A percentile compares a stretch with the other conserved stretches of the same genome.
phyloP scores from a whole-genome alignment of 192 early-diverging fungal species.

The Backusella parvicylindrica region DNA sequence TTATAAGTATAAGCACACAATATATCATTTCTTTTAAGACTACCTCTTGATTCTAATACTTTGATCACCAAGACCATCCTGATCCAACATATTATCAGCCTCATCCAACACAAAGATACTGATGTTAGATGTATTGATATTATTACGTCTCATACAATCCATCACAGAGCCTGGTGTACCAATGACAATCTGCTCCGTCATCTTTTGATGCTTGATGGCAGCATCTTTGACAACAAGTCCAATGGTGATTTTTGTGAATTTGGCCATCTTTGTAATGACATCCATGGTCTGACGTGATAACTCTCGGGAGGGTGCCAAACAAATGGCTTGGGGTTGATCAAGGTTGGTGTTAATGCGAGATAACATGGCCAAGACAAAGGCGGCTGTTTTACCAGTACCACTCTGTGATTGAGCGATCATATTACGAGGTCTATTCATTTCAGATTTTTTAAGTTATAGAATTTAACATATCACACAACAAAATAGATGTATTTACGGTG shows the following conservation, averaged over 20 bases:
- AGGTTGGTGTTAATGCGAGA: constrained; percentile 65
- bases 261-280: constrained; percentile 86
- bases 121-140: constrained; percentile 56
- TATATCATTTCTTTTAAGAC: constrained; percentile 15
- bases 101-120: constrained; percentile 94
- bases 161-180: constrained; percentile 92
- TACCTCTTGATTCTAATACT: constrained; percentile 82
- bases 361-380: constrained; percentile 91
- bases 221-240: constrained; percentile 76
- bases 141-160: constrained; percentile 63
- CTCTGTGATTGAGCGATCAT: constrained; percentile 98
- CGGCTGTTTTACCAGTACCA: constrained; percentile 93
- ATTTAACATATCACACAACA: background rate
- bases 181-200: constrained; percentile 79
- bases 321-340: constrained; percentile 56
- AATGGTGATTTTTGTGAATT: constrained; percentile 75
- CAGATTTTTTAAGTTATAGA: too few relatives aligned
- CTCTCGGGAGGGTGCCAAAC: constrained; percentile 90
- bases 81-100: constrained; percentile 97
- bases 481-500: constrained; percentile 53
- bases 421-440: constrained; percentile 64
- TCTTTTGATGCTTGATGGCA: constrained; percentile 4
- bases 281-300: constrained; percentile 92
- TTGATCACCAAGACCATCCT: constrained; percentile 83
- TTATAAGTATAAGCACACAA: background rate